Evolutionary conservation across 2,329 filamentous ascomycete species (phyloP), one percentile per base, ranked within the genome.

Genomic region (Beauveria asiatica): DNA sequence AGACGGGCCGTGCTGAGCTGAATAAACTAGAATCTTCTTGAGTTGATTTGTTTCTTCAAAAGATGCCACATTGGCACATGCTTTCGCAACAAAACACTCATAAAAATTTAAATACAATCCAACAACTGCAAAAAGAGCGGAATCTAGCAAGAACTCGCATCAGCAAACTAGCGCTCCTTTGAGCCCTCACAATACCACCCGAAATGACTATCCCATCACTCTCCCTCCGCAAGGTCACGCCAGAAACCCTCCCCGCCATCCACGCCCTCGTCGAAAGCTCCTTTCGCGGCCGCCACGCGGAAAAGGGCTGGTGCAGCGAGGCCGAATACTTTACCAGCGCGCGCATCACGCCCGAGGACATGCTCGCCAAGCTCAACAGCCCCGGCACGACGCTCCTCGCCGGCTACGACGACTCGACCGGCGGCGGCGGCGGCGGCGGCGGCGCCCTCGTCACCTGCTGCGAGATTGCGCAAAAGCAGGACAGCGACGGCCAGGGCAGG

Each of bases 291-390:
- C 72, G 73, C 2, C 59, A 67, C 25, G 74, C 70, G 64, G 70
- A 72, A 33, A 65, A 68, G 17, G 78, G 78, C 57, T 80, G 77
- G 78, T 79, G 77, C 16, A 78, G 75, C 4, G 77, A 79, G 63
- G 75, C 76, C 17, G 74, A 78, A 60, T 69, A 78, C 9, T 64
- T 80, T 21, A 67, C 66, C 10, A 76, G 74, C 65, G 69, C 75
- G 25, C 76, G 77, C 68, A 79, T 80, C 67, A 72, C 75, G 62
- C 62, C 67, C 1, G 62, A 61, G 0, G 72, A 72, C 6, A 63
- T 78, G 2, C 56, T 69, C 7, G 64, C 61, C 49, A 80, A 80
- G 63, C 78, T 80, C 67, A 66, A 67, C 9, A 65, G 70, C 3
- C 74, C 76, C 1, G 30, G 66, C 37, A 70, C 73, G 23, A 66